Percentiles rank a stretch among this genome's conserved stretches.
Evolutionary conservation across 164 flowering plant species (phyloP).

Genomic region (Paratinospora sagittata): DNA sequence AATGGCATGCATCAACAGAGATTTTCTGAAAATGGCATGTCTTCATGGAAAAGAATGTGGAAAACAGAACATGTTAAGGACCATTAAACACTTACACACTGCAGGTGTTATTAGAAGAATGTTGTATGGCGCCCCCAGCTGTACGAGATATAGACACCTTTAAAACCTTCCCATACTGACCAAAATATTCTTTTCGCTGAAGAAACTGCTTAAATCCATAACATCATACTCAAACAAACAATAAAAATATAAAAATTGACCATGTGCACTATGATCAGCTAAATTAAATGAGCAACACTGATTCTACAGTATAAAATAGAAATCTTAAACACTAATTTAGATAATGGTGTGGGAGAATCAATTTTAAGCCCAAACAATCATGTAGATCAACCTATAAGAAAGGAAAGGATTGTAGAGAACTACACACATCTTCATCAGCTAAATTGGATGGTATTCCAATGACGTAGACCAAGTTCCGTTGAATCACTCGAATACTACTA

Average conservation of each 20-base stretch:
- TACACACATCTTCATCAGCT: conserved; percentile 87
- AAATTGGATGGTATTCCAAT: conserved; percentile 84
- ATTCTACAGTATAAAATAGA: too few relatives aligned
- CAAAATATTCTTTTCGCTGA: conserved; percentile 83
- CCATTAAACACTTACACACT: conserved; percentile 74
- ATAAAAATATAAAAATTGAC: background rate
- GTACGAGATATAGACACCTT: conserved; percentile 93
- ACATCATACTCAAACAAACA: background rate
- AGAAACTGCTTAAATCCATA: conserved; percentile 53
- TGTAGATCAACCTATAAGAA: too few relatives aligned
- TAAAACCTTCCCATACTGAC: conserved; percentile 89
- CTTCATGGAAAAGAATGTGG: too few relatives aligned
- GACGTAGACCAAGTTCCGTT: conserved; percentile 81
- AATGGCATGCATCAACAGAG: too few relatives aligned
- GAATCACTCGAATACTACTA: conserved; percentile 83
- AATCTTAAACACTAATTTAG: too few relatives aligned
- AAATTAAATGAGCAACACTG: too few relatives aligned
- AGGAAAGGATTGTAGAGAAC: background rate
- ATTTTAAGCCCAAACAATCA: too few relatives aligned
- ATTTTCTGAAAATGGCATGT: too few relatives aligned
- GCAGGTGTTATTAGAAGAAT: conserved; percentile 75
- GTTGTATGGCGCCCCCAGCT: conserved; percentile 76
- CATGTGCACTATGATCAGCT: too few relatives aligned
- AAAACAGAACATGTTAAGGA: too few relatives aligned
- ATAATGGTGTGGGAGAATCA: background rate